Evolutionary conservation across 371 early-diverging fungal species (phyloP).

Genomic region (Entomophthora muscae): DNA sequence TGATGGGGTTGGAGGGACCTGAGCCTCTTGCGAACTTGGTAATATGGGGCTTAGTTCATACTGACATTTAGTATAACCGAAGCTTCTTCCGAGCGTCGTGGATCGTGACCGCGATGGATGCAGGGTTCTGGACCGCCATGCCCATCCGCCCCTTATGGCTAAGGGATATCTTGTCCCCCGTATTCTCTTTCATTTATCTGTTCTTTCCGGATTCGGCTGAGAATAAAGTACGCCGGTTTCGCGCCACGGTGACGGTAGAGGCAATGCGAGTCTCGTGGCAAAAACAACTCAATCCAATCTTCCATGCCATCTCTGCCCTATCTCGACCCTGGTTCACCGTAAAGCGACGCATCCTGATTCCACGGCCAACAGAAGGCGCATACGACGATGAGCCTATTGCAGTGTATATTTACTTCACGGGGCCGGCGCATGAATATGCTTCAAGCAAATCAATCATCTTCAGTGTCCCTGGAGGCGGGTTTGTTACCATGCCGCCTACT

Average conservation of each 20-base stretch:
- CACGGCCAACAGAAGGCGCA: slow-evolving; percentile 20
- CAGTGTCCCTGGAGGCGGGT: slow-evolving; percentile 51
- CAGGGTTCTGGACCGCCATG: slow-evolving; percentile 90
- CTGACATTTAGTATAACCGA: slow-evolving; percentile 52
- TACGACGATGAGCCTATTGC: slow-evolving; percentile 14
- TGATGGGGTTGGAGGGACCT: slow-evolving; percentile 7
- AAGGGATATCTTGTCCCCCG: slow-evolving; percentile 50
- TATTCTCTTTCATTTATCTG: slow-evolving; percentile 66
- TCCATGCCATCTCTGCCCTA: slow-evolving; percentile 30
- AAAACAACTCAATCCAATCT: slow-evolving; percentile 49
- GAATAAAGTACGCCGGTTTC: slow-evolving; percentile 62
- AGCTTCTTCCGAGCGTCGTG: slow-evolving; percentile 86
- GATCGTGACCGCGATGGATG: slow-evolving; percentile 81
- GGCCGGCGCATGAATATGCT: slow-evolving; percentile 15
- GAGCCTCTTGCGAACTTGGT: slow-evolving; percentile 8
- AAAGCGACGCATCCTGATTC: slow-evolving; percentile 28
- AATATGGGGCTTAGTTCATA: background rate
- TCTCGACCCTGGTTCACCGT: slow-evolving; percentile 32
- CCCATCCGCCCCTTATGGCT: slow-evolving; percentile 48
- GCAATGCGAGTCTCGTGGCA: slow-evolving; percentile 86
- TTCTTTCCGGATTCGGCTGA: slow-evolving; percentile 74
- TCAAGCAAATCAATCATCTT: slow-evolving; percentile 22
- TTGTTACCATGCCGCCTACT: slow-evolving; percentile 55
- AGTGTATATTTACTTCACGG: slow-evolving; percentile 18
- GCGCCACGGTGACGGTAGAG: slow-evolving; percentile 62